Conservation (phyloP, 352 stramenopile species). For the Phytophthora agathidicida region DNA sequence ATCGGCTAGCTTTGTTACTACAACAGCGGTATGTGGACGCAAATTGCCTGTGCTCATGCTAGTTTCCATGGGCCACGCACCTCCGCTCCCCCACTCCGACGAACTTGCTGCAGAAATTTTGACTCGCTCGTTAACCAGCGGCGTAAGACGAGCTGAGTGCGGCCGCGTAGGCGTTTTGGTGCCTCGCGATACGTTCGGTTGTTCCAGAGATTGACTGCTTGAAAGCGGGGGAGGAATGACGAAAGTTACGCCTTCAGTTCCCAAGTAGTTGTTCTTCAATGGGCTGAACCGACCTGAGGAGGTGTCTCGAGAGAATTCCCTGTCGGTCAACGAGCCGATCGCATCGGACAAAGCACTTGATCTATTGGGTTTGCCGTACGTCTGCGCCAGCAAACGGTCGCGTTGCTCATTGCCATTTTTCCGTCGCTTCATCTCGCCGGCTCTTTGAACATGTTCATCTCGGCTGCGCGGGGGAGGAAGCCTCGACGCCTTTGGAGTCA, state of each 20-base stretch:
- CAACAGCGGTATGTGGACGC: conserved; percentile 41
- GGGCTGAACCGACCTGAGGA: conserved; percentile 36
- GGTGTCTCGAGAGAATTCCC: conserved; percentile 14
- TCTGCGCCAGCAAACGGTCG: conserved; percentile 55
- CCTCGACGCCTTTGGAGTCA: conserved; percentile 32
- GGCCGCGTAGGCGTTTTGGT: conserved; percentile 39
- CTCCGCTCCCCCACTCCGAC: conserved; percentile 15
- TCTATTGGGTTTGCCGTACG: conserved; percentile 49
- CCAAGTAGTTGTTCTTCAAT: conserved; percentile 54
- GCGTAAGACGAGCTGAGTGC: conserved; percentile 41
- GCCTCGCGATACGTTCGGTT: conserved; percentile 17
- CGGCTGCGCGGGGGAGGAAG: conserved; percentile 45
- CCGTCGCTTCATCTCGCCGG: conserved; percentile 35
- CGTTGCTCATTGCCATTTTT: conserved; percentile 51
- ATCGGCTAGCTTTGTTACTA: conserved; percentile 44
- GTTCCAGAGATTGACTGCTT: conserved; percentile 29
- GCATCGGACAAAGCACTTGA: conserved; percentile 19
- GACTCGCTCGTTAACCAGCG: conserved; percentile 44
- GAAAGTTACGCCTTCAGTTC: conserved; percentile 45
- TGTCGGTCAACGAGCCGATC: conserved; percentile 7
- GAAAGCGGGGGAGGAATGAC: conserved; percentile 61
- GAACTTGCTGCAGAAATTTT: conserved; percentile 35
- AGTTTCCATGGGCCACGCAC: conserved; percentile 23
- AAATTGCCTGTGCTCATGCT: conserved; percentile 23
- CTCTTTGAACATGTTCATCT: conserved; percentile 44